Conservation (phyloP, 192 early-diverging fungal species). For the Obelidium mucronatum region DNA sequence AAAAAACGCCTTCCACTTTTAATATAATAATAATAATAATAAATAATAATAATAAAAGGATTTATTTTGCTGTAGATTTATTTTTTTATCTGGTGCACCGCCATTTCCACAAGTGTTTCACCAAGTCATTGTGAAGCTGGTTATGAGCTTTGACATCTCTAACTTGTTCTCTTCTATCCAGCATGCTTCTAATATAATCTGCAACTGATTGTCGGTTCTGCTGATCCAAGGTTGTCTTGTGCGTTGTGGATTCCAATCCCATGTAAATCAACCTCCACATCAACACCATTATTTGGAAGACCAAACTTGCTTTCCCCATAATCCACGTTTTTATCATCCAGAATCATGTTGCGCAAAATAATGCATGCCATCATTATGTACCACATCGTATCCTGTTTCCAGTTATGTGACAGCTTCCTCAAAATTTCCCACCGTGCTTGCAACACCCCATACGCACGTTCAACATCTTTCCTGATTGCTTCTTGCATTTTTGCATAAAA, state of each 20-base stretch:
- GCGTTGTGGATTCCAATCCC: background rate
- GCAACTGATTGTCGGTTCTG: too few relatives aligned
- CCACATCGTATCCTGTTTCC: conserved; percentile 6
- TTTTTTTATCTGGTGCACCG: too few relatives aligned
- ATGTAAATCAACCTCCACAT: background rate
- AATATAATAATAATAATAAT: background rate
- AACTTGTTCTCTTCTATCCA: background rate
- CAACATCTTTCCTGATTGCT: conserved; percentile 27
- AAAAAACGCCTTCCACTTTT: background rate
- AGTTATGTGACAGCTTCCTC: background rate
- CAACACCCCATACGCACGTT: conserved; percentile 28
- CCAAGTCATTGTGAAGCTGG: background rate
- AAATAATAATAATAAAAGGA: too few relatives aligned
- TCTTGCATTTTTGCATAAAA: conserved; percentile 31
- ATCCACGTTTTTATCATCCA: background rate
- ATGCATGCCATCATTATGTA: conserved; percentile 15
- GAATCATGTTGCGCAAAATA: conserved; percentile 29
- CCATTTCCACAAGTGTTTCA: background rate
- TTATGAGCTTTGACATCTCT: background rate
- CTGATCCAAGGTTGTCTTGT: background rate
- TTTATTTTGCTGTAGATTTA: background rate
- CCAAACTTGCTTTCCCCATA: background rate
- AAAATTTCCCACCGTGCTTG: conserved; percentile 13
- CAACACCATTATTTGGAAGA: background rate
- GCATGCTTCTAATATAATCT: background rate